A percentile compares a stretch with the other conserved stretches of the same genome.
These are phyloP conservation scores for Cotoneaster glaucophyllus DNA, from an alignment of 306 rosid species.

Conservation along the genomic window DNA sequence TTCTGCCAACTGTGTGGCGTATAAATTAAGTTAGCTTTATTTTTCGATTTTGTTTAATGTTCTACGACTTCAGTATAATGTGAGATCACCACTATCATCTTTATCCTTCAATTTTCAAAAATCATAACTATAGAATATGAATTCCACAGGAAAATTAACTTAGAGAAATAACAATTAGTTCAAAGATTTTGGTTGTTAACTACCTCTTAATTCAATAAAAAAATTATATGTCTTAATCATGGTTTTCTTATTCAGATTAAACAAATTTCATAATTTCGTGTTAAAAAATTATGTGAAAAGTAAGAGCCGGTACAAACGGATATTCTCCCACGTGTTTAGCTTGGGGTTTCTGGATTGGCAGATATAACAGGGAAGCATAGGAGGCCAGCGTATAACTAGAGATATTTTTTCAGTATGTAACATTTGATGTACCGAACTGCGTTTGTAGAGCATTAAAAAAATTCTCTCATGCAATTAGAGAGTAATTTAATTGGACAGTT, in stretches of 20 bases:
- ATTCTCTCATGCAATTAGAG: not conserved
- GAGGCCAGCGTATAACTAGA: not conserved
- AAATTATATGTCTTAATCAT: not conserved
- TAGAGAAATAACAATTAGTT: not conserved
- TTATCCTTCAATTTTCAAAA: not conserved
- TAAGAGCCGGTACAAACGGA: conserved; percentile 48
- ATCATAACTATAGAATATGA: not conserved
- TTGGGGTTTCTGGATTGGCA: not conserved
- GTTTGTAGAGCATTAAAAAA: no score
- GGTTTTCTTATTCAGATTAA: not conserved
- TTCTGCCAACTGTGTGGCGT: no score
- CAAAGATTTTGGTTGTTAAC: not conserved
- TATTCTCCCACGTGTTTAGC: conserved; percentile 32
- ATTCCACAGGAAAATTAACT: not conserved
- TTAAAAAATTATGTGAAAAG: conserved; percentile 6
- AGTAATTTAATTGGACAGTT: not conserved
- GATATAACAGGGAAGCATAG: not conserved
- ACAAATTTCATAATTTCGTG: not conserved
- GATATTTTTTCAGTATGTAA: no score
- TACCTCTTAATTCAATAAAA: no score
- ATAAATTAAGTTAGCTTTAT: no score
- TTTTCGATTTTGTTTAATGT: not conserved
- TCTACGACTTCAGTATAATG: no score
- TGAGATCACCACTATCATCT: not conserved
- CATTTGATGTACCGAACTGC: no score